Conservation (phyloP, 345 rosid genomes). For the Iberis pinnata region DNA sequence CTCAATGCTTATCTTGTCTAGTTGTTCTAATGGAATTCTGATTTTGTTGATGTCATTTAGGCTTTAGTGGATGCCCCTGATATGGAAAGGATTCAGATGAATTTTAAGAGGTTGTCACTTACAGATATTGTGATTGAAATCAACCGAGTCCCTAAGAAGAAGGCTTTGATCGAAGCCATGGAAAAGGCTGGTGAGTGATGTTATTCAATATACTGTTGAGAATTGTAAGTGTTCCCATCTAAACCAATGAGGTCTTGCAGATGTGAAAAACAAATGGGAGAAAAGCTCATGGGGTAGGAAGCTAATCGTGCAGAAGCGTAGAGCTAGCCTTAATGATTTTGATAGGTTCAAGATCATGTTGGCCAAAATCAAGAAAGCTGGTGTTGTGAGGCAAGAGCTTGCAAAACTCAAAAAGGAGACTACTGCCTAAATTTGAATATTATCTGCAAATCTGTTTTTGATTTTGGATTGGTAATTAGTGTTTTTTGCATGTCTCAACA, state of each 20-base stretch:
- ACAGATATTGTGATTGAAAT: constrained; percentile 77
- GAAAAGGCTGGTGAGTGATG: constrained; percentile 65
- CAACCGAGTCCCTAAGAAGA: constrained; percentile 68
- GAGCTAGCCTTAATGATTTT: constrained; percentile 60
- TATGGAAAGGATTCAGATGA: constrained; percentile 82
- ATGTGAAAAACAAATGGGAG: constrained; percentile 73
- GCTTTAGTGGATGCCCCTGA: constrained; percentile 90
- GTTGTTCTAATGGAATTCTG: not conserved
- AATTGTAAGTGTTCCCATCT: not conserved
- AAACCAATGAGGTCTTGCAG: constrained; percentile 19
- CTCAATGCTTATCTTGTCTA: not conserved
- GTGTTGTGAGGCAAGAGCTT: constrained; percentile 43
- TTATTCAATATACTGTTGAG: not conserved
- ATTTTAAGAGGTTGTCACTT: constrained; percentile 77
- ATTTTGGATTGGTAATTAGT: too few relatives aligned
- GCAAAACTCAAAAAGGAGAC: constrained; percentile 40
- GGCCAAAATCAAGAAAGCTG: constrained; percentile 60
- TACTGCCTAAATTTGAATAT: not conserved
- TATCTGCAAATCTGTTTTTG: not conserved
- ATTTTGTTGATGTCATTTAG: constrained; percentile 12
- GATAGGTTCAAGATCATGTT: constrained; percentile 74
- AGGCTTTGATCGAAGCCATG: constrained; percentile 71
- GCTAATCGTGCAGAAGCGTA: constrained; percentile 52
- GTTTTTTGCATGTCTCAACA: too few relatives aligned
- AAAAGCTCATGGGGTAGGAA: constrained; percentile 70